A percentile compares a stretch with the other conserved stretches of the same genome.
These are phyloP conservation scores for sunflower (Helianthus annuus) DNA, from an alignment of 129 eudicot genomes.

Conservation along the genomic window HanXRQr2.0-SUNRISE NC_035444.2:123836681-123837180, in stretches of 20 bases:
- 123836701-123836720: not conserved
- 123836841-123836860: no score
- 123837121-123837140: conserved; percentile 41
- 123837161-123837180: conserved; percentile 62
- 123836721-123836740: no score
- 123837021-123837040: not conserved
- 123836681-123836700: not conserved
- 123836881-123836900: no score
- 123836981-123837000: not conserved
- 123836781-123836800: no score
- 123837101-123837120: conserved; percentile 57
- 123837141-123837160: conserved; percentile 80
- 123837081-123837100: conserved; percentile 72
- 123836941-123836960: not conserved
- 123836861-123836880: no score
- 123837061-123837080: conserved; percentile 80
- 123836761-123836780: no score
- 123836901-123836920: no score
- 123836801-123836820: no score
- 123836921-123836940: no score
- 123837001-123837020: not conserved
- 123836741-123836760: no score
- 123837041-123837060: conserved; percentile 78
- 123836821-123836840: no score
- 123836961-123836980: not conserved